Conservation (phyloP, 768 basidiomycete species). For the Russula brevipes region DNA sequence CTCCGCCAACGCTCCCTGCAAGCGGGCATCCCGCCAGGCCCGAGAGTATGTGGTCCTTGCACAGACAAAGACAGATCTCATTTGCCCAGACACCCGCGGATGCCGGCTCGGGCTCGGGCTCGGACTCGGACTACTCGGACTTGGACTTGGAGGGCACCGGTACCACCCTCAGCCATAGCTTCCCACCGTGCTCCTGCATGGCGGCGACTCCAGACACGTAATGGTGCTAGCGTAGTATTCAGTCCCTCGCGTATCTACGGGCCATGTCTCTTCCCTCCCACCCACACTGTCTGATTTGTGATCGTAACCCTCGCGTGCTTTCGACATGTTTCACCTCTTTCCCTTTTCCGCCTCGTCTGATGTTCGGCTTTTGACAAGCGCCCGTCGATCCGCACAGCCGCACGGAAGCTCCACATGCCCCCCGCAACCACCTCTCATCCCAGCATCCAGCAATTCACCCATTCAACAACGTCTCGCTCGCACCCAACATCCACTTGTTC, state of each 20-base stretch:
- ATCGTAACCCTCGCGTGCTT: too few relatives aligned
- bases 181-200: too few relatives aligned
- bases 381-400: not conserved
- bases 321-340: not conserved
- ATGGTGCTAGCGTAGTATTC: not conserved
- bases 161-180: not conserved
- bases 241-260: not conserved
- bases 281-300: not conserved
- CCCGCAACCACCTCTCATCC: too few relatives aligned
- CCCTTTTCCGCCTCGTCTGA: not conserved
- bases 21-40: slow-evolving; percentile 1
- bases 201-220: not conserved
- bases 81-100: too few relatives aligned
- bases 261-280: not conserved
- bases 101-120: too few relatives aligned
- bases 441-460: not conserved
- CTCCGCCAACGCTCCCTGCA: slow-evolving; percentile 9
- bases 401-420: not conserved
- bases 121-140: too few relatives aligned
- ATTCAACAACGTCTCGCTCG: not conserved
- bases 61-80: not conserved
- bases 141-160: too few relatives aligned
- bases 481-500: not conserved
- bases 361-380: not conserved
- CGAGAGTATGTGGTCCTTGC: not conserved